Percentiles rank a stretch among this genome's conserved stretches.
Conservation (phyloP, 768 basidiomycete genomes). For the Wakefieldia striispora region DNA sequence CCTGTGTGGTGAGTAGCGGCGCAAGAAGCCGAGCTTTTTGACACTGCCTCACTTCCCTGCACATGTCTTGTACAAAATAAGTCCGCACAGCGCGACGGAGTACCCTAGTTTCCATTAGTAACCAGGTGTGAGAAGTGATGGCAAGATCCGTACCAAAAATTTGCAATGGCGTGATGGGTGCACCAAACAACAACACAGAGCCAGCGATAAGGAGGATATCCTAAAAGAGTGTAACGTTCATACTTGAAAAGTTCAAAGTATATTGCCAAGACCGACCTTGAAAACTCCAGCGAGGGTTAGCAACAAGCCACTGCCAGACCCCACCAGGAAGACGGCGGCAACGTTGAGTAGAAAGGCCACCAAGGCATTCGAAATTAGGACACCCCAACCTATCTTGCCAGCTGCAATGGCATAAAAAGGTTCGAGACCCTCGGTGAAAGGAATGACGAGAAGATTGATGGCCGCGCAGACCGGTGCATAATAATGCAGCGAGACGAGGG, state of each 20-base stretch:
- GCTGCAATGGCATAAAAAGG: slow-evolving; percentile 71
- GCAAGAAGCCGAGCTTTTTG: not conserved
- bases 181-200: slow-evolving; percentile 83
- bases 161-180: slow-evolving; percentile 78
- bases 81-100: slow-evolving; percentile 80
- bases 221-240: slow-evolving; percentile 30
- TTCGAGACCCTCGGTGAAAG: slow-evolving; percentile 88
- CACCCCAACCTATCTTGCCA: slow-evolving; percentile 56
- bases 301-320: slow-evolving; percentile 83
- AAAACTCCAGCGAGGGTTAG: slow-evolving; percentile 93
- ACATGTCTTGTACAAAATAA: slow-evolving; percentile 81
- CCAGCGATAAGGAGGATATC: slow-evolving; percentile 94
- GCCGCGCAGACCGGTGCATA: slow-evolving; percentile 93
- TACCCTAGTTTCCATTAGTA: slow-evolving; percentile 55
- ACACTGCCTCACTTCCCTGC: slow-evolving; percentile 47
- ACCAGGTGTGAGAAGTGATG: not conserved
- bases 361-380: slow-evolving; percentile 80
- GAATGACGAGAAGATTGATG: slow-evolving; percentile 83
- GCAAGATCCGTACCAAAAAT: slow-evolving; percentile 57
- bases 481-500: slow-evolving; percentile 92
- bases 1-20: not conserved
- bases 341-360: slow-evolving; percentile 90
- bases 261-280: slow-evolving; percentile 51
- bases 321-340: slow-evolving; percentile 91
- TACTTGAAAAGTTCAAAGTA: not conserved